Evolutionary conservation across 176 grass and related monocot species (phyloP), one percentile per base, ranked within the genome.

Genomic region (Oryza glaberrima): DNA sequence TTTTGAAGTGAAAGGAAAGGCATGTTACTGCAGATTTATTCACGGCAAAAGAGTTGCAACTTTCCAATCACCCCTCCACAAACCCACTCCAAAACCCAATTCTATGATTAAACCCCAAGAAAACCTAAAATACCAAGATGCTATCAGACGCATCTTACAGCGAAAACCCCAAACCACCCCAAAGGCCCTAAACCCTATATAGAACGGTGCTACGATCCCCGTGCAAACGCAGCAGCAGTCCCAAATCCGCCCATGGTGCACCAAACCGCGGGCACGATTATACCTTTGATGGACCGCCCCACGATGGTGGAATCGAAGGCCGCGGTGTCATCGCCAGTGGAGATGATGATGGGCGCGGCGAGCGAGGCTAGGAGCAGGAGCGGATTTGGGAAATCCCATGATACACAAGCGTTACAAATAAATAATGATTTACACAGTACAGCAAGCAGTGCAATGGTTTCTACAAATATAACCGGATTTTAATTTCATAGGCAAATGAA

Each of bases 361-460:
- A 90, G 88, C 68, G 80, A 86, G 20, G 76, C 64, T 80, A 90
- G 17, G 20, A 90, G 75, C 28, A 90, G 88, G 61, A 90, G 88
- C n/a, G 75, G 71, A 32, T 32, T 32, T 32, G 30, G 22, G 71
- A 46, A 67, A 12, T 68, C 75, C 4, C 9, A 76, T 76, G 25
- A 14, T n/a, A 52, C 25, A 49, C 12, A 44, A 51, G 60, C 19
- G 15, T 25, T 40, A 64, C 40, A 32, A 7, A 45, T 11, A 35
- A 5, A 3, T 76, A 68, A 80, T 52, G 51, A 8, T 22, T 13
- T 48, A 61, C 2, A 26, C 11, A n/a, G 10, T 8, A 44, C 12
- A 88, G 11, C 2, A 66, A 32, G 16, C 15, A 77, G n/a, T 48
- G 63, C 9, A 52, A 51, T 51, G 11, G 11, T 49, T 52, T 66